phyloP scores from a whole-genome alignment of 495 filamentous ascomycete genomes.

The Penicillium subrubescens region DNA sequence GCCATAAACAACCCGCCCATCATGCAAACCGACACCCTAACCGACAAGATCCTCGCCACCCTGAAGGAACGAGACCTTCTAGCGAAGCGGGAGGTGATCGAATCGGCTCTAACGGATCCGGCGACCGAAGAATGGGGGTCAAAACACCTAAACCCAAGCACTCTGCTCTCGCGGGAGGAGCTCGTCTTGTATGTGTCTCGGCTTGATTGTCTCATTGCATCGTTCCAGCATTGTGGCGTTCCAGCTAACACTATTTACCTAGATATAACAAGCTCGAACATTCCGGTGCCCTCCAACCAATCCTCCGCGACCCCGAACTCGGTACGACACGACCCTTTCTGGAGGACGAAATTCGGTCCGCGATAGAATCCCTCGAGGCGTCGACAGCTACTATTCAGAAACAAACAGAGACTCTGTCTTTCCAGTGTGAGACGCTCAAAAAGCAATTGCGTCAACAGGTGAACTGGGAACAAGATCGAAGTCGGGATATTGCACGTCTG shows the following conservation, averaged over 20 bases:
- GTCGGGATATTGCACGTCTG: constrained; percentile 33
- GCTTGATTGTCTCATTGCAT: not conserved
- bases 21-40: constrained; percentile 11
- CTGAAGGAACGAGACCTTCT: constrained; percentile 36
- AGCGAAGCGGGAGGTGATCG: constrained; percentile 31
- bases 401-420: constrained; percentile 35
- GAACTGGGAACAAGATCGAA: constrained; percentile 26
- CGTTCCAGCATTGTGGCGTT: too few relatives aligned
- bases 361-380: constrained; percentile 40
- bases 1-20: constrained; percentile 13
- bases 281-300: constrained; percentile 29
- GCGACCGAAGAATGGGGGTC: constrained; percentile 37
- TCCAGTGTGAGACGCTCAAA: constrained; percentile 34
- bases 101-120: constrained; percentile 30
- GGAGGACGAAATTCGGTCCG: constrained; percentile 41
- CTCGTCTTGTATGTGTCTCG: constrained; percentile 33
- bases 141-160: constrained; percentile 35
- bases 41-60: constrained; percentile 13
- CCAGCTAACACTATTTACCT: not conserved
- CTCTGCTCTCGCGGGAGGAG: constrained; percentile 47
- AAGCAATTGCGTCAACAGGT: constrained; percentile 29
- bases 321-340: constrained; percentile 39
- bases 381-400: constrained; percentile 40
- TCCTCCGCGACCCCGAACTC: constrained; percentile 32
- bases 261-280: constrained; percentile 41